Percentiles rank a stretch among this genome's conserved stretches.
phyloP scores from a whole-genome alignment of 768 basidiomycete genomes.

The Mycena rebaudengoi region DNA sequence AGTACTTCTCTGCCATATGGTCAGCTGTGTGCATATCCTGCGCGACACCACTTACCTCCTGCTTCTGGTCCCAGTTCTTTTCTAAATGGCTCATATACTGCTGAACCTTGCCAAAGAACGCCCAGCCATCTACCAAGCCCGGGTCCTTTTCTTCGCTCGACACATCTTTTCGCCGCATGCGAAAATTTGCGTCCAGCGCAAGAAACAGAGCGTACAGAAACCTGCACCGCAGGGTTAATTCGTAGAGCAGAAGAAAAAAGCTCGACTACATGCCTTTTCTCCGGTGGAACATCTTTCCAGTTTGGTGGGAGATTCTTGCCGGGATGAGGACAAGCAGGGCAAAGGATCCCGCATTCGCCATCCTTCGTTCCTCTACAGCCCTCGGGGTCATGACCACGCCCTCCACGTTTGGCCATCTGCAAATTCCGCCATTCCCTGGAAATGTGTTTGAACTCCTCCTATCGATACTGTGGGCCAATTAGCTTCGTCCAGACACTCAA shows the following conservation, averaged over 20 bases:
- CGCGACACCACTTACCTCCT: background rate
- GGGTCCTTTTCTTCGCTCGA: constrained; percentile 25
- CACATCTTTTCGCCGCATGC: constrained; percentile 22
- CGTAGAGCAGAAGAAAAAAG: background rate
- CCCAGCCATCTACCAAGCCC: constrained; percentile 17
- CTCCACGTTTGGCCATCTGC: constrained; percentile 28
- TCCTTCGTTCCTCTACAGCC: constrained; percentile 25
- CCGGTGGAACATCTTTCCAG: constrained; percentile 27
- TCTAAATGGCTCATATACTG: constrained; percentile 12
- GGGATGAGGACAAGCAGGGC: constrained; percentile 39
- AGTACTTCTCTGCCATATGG: constrained; percentile 11
- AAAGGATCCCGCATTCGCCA: constrained; percentile 34
- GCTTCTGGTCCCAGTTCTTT: background rate
- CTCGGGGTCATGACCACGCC: constrained; percentile 21
- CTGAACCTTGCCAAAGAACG: constrained; percentile 18
- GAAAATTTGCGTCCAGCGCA: constrained; percentile 33
- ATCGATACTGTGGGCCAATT: constrained; percentile 24
- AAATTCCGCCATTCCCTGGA: constrained; percentile 27
- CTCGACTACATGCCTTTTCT: constrained; percentile 1
- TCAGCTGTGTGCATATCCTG: background rate
- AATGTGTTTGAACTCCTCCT: constrained; percentile 26
- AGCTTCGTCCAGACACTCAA: background rate
- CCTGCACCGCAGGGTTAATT: background rate
- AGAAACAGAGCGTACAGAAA: constrained; percentile 26
- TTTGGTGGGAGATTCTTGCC: constrained; percentile 33